These are phyloP conservation scores for Gracilaria domingensis DNA, from an alignment of 23 red algal genomes.

Conservation along the genomic window DNA sequence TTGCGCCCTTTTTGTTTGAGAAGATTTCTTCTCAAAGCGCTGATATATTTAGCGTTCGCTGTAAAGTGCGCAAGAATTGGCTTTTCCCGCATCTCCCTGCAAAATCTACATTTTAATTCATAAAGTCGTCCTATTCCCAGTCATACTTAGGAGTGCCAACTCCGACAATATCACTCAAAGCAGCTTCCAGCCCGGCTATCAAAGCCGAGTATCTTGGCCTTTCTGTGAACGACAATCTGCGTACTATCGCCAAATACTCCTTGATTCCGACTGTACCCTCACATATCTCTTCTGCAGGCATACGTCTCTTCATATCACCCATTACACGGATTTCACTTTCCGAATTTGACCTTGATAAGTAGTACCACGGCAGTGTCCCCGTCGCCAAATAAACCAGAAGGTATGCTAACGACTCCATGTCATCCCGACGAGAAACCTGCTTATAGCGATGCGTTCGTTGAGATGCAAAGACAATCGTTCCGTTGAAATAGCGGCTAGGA, in stretches of 20 bases:
- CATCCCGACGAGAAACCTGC: background rate
- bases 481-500: background rate
- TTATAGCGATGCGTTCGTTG: background rate
- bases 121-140: background rate
- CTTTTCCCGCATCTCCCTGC: too few species aligned
- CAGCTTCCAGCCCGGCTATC: background rate
- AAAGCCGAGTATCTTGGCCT: background rate
- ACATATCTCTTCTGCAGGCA: background rate
- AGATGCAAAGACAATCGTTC: background rate
- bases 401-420: constrained; percentile 23
- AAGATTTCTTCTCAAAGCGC: too few species aligned
- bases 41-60: too few species aligned
- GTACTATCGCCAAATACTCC: background rate
- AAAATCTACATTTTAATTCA: too few species aligned
- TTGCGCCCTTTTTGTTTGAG: too few species aligned
- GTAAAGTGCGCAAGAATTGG: too few species aligned
- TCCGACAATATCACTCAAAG: background rate
- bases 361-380: background rate
- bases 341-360: background rate
- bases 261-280: background rate
- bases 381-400: background rate
- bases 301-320: background rate
- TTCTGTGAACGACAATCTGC: background rate
- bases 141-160: background rate
- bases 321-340: background rate